Percentiles rank a stretch among this genome's conserved stretches.
phyloP scores from a whole-genome alignment of 257 asterid species.

The Solanum clarkiae region DNA sequence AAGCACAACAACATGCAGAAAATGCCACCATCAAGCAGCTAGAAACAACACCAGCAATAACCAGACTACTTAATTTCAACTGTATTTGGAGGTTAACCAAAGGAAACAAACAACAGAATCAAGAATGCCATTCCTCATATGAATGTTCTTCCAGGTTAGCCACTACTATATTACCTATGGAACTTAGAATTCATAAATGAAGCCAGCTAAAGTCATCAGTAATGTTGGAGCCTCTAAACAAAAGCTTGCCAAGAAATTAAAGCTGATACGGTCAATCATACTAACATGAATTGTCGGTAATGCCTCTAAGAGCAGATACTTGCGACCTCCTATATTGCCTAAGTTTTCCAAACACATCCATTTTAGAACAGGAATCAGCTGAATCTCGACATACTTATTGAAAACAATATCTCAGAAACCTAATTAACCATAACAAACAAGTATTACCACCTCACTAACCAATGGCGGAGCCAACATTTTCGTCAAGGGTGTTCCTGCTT shows the following conservation, averaged over 20 bases:
- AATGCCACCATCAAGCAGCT: neutral
- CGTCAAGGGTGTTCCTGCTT: too few relatives aligned
- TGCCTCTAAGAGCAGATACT: neutral
- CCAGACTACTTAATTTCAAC: neutral
- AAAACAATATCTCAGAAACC: neutral
- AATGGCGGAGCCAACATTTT: too few relatives aligned
- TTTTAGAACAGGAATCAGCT: neutral
- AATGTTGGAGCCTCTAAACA: neutral
- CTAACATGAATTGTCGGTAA: neutral
- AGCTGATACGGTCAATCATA: neutral
- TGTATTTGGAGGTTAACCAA: neutral
- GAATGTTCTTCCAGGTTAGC: neutral
- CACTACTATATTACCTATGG: neutral
- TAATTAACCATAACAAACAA: neutral
- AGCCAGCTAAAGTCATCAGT: neutral
- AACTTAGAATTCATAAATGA: neutral
- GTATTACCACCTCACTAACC: neutral
- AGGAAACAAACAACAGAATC: neutral
- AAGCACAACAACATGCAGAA: neutral
- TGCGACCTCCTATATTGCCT: neutral
- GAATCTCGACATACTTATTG: neutral
- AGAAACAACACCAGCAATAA: neutral
- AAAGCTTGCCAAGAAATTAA: neutral
- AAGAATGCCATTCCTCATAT: neutral
- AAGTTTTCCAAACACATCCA: neutral